phyloP scores from a whole-genome alignment of 2,329 filamentous ascomycete species.

The Sporothrix globosa region DNA sequence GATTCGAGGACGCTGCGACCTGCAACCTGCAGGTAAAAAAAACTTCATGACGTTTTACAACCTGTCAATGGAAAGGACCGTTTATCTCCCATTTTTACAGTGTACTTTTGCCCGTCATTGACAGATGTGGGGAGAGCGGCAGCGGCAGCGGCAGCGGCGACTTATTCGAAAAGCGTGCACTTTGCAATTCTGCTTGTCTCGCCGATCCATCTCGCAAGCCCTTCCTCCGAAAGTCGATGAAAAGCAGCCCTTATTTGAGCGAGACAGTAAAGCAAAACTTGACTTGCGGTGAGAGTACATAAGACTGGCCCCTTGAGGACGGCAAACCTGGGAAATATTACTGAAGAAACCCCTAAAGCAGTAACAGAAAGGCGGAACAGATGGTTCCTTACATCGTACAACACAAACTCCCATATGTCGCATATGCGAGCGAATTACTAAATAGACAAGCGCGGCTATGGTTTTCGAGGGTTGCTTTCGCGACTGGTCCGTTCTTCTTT shows the following conservation, averaged over 20 bases:
- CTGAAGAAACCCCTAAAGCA: neutral
- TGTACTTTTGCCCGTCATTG: neutral
- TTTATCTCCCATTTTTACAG: no score
- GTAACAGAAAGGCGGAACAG: neutral
- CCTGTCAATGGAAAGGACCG: conserved; percentile 1
- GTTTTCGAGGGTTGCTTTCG: neutral
- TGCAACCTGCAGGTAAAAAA: neutral
- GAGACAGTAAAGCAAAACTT: neutral
- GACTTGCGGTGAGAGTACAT: neutral
- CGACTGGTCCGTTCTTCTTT: neutral
- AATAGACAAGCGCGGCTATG: conserved; percentile 25
- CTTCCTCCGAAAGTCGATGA: neutral
- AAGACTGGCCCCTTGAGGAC: neutral
- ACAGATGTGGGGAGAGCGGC: neutral
- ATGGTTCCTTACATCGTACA: neutral
- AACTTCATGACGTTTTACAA: conserved; percentile 23
- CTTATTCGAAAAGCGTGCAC: neutral
- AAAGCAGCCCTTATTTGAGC: neutral
- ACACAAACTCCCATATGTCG: neutral
- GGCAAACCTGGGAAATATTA: neutral
- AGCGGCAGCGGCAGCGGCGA: neutral
- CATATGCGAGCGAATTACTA: conserved; percentile 4
- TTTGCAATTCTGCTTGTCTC: neutral
- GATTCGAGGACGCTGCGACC: neutral
- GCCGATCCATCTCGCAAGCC: neutral